Conservation (phyloP, 2,329 filamentous ascomycete genomes). For the Trichoderma sp. region DNA sequence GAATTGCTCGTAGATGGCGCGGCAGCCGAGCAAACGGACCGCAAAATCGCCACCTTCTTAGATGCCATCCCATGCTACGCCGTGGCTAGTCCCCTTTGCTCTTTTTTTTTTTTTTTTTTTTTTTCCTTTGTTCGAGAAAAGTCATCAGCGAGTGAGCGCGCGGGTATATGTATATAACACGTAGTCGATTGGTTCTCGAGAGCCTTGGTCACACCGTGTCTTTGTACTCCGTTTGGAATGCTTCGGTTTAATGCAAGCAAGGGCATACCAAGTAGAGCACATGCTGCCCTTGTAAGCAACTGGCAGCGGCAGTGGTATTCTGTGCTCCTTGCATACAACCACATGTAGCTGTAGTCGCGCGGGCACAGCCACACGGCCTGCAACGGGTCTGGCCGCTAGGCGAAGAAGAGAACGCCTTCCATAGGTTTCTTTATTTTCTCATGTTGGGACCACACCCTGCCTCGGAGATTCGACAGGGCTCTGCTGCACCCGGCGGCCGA, state of each 20-base stretch:
- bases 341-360: not conserved
- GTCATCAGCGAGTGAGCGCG: not conserved
- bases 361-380: slow-evolving; percentile 26
- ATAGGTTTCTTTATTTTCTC: not conserved
- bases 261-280: not conserved
- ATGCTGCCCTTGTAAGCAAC: not conserved
- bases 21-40: not conserved
- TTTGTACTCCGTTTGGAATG: not conserved
- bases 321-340: not conserved
- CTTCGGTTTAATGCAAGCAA: not conserved
- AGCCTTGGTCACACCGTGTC: not conserved
- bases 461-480: not conserved
- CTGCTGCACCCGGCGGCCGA: not conserved
- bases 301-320: not conserved
- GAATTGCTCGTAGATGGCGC: not conserved
- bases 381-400: slow-evolving; percentile 24
- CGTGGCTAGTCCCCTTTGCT: not conserved
- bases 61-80: not conserved
- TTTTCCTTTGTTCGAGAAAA: not conserved
- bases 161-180: not conserved
- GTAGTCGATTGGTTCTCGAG: not conserved
- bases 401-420: slow-evolving; percentile 11
- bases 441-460: not conserved
- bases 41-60: not conserved
- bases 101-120: not conserved